Evolutionary conservation across 2,329 filamentous ascomycete species (phyloP), one percentile per base, ranked within the genome.

Genomic region (Beauveria sp.): DNA sequence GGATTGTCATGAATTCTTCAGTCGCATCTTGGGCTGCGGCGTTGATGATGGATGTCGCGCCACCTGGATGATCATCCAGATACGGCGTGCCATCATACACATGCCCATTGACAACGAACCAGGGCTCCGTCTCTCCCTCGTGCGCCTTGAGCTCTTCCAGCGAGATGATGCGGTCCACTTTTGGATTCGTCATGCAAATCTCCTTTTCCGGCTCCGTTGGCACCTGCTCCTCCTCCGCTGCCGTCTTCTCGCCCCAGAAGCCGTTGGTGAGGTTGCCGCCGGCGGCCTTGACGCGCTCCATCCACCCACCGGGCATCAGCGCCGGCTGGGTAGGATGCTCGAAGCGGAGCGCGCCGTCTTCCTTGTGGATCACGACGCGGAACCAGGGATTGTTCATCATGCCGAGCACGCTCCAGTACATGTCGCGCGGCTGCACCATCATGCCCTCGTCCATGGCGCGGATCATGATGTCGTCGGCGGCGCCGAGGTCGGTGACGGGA

Each of bases 311-410:
- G 0, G 88, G 82, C 66, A 88, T 87, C 43, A 91, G 74, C 0
- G 88, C 87, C 7, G 92, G 90, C 65, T 92, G 88, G 3, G 91
- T 96, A 0, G 93, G 93, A 68, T 97, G 93, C 72, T 96, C 92
- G 67, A 97, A 97, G 6, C 84, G 81, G 48, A 96, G 75, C 8
- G 70, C 74, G 26, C 40, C 49, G 0, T 79, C 80, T 63, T 93
- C 87, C 61, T 86, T 87, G 58, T 85, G 83, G 60, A 97, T 89
- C 2, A 87, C 84, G 1, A 97, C 83, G 5, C 93, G 83, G 73
- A 89, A 97, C 93, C 93, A 97, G 0, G 91, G 90, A 68, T 96
- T 96, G 75, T 96, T 96, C 93, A 97, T 96, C 93, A 97, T 97
- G 0, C 93, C 92, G 45, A 96, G 77, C 2, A 96, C 91, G 64